Percentiles rank a stretch among this genome's conserved stretches.
Evolutionary conservation across 1,284 basidiomycete genomes (phyloP).

Genomic region (Malassezia japonica): DNA sequence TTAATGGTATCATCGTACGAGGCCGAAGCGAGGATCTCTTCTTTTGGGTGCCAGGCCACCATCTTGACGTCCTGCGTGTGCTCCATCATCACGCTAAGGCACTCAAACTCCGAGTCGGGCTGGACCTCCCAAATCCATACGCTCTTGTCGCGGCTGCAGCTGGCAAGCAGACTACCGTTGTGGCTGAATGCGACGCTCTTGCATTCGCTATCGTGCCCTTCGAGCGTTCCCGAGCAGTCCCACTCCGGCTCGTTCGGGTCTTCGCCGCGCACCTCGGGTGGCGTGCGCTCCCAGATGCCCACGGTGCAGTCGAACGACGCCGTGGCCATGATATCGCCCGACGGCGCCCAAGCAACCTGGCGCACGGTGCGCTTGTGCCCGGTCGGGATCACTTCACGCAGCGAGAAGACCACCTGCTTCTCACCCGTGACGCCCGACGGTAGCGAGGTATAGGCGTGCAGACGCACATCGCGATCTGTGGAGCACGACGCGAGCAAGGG

Average conservation of each 20-base stretch:
- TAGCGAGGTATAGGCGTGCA: slow-evolving; percentile 61
- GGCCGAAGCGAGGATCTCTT: slow-evolving; percentile 89
- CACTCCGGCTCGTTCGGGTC: slow-evolving; percentile 48
- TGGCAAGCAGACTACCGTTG: slow-evolving; percentile 72
- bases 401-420: slow-evolving; percentile 30
- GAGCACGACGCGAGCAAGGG: slow-evolving; percentile 84
- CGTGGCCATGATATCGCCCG: slow-evolving; percentile 77
- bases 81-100: slow-evolving; percentile 90
- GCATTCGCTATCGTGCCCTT: slow-evolving; percentile 96
- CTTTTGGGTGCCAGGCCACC: slow-evolving; percentile 84
- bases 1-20: slow-evolving; percentile 97
- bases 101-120: slow-evolving; percentile 73
- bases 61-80: slow-evolving; percentile 94
- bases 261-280: neutral
- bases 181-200: slow-evolving; percentile 81
- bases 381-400: slow-evolving; percentile 53
- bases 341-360: slow-evolving; percentile 77
- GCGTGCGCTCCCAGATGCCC: slow-evolving; percentile 67
- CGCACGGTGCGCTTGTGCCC: slow-evolving; percentile 88
- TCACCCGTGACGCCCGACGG: slow-evolving; percentile 10
- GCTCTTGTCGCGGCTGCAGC: slow-evolving; percentile 87
- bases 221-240: slow-evolving; percentile 77
- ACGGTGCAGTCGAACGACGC: slow-evolving; percentile 92
- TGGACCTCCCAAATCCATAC: slow-evolving; percentile 96
- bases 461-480: slow-evolving; percentile 77